Base-by-base conservation (phyloP, 1,284 basidiomycete genomes). In the Takashimella tepidaria region DNA sequence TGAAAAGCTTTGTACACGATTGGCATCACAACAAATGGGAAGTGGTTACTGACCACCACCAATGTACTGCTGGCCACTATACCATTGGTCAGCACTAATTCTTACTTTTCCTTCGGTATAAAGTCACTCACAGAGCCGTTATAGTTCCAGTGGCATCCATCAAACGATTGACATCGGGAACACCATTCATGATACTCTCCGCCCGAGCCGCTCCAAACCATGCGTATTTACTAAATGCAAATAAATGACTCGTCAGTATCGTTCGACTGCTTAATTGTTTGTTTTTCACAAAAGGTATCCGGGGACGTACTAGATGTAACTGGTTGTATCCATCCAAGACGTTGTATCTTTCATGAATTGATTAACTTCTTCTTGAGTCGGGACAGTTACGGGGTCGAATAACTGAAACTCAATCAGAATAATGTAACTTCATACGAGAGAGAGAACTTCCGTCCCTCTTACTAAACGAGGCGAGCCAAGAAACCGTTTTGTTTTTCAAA, bases 61-160 rank as follows among this genome's bases (percentile, higher is more conserved):
- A 31, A 58, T 52, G 40, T 61, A 61, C 49, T 58, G 56, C 46
- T 56, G 44, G 16, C 59, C 59, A 10, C 59, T 61, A 37, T 16
- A 8, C 22, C 8, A 37, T 8, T 37, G n/a, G n/a, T n/a, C n/a
- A n/a, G 40, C 58, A 61, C 49, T 58, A 54, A 42, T 56, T 44
- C 12, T 56, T 56, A 10, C 59, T 61, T 27, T 16, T 5, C 22
- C 8, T 8, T 8, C 16, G 31, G 31, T 8, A 16, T 8, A 16
- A 16, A 16, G 16, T 16, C 8, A 37, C 31, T 37, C 16, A 37
- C 31, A 50, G 49, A 11, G 49, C 24, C 8, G 49, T 50, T 24
- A 50, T 41, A 10, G 41, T 8, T 1, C 49, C 49, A 13, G 24
- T 21, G 16, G 25, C 49, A 42, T 50, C 25, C 24, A 50, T 25